Conservation (phyloP, 2,329 filamentous ascomycete genomes). For the Aspergillus clavatus region DNA sequence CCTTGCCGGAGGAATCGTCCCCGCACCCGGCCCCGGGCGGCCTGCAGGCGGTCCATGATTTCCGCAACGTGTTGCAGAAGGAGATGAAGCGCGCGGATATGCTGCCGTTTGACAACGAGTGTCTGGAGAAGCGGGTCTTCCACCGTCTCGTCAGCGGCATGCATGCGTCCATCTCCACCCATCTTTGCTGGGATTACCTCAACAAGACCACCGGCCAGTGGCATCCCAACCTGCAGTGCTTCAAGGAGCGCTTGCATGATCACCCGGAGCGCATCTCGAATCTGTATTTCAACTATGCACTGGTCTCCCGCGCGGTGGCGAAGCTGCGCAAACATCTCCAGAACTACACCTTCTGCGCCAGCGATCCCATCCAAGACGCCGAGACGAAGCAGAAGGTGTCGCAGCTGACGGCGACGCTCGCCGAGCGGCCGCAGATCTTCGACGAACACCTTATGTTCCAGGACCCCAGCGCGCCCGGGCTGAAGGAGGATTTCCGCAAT, state of each 20-base stretch:
- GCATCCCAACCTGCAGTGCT: slow-evolving; percentile 86
- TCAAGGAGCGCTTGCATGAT: slow-evolving; percentile 75
- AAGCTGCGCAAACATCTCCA: slow-evolving; percentile 81
- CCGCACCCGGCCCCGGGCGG: slow-evolving; percentile 36
- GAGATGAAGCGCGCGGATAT: slow-evolving; percentile 46
- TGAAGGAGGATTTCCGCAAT: slow-evolving; percentile 97
- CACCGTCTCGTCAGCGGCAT: slow-evolving; percentile 93
- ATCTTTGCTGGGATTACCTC: slow-evolving; percentile 92
- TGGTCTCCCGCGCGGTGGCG: slow-evolving; percentile 84
- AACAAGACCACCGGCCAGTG: slow-evolving; percentile 93
- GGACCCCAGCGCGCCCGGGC: slow-evolving; percentile 56
- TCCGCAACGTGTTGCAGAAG: slow-evolving; percentile 55
- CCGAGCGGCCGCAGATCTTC: slow-evolving; percentile 70
- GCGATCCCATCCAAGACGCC: slow-evolving; percentile 72
- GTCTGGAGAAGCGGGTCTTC: slow-evolving; percentile 97
- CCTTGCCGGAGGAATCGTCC: slow-evolving; percentile 27
- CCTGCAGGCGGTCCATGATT: slow-evolving; percentile 55
- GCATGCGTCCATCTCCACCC: slow-evolving; percentile 95
- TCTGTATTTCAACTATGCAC: slow-evolving; percentile 97
- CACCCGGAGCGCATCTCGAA: slow-evolving; percentile 92
- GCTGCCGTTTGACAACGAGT: slow-evolving; percentile 81
- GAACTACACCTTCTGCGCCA: slow-evolving; percentile 86
- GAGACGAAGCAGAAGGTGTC: slow-evolving; percentile 77
- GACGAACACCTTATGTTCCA: slow-evolving; percentile 96
- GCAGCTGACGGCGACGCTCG: slow-evolving; percentile 66